phyloP scores from a whole-genome alignment of 1,284 basidiomycete species.

The Papiliotrema terrestris region DNA sequence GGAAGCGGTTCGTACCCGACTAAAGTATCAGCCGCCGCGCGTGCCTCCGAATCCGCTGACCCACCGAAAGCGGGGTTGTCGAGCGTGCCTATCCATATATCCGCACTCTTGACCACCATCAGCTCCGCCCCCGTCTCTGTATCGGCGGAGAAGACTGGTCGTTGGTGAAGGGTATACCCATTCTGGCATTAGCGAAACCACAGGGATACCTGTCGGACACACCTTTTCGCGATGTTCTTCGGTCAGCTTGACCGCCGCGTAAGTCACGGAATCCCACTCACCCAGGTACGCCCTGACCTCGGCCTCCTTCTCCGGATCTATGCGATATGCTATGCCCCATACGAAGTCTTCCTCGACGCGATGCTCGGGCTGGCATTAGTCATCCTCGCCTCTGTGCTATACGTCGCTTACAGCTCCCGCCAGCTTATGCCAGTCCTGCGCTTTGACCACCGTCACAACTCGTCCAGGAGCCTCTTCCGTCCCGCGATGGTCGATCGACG shows the following conservation, averaged over 20 bases:
- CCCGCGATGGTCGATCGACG: slow-evolving; percentile 46
- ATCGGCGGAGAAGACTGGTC: slow-evolving; percentile 25
- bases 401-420: slow-evolving; percentile 23
- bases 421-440: slow-evolving; percentile 36
- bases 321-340: slow-evolving; percentile 43
- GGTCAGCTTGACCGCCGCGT: not conserved
- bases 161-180: slow-evolving; percentile 39
- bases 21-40: slow-evolving; percentile 4
- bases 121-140: slow-evolving; percentile 17
- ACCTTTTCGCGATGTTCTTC: slow-evolving; percentile 40
- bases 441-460: slow-evolving; percentile 45
- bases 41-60: slow-evolving; percentile 1
- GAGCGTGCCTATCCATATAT: slow-evolving; percentile 38
- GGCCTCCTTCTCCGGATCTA: slow-evolving; percentile 34
- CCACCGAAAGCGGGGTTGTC: slow-evolving; percentile 43
- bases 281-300: slow-evolving; percentile 40
- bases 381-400: not conserved
- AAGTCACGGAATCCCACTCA: slow-evolving; percentile 7
- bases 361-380: not conserved
- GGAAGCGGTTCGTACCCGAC: slow-evolving; percentile 36
- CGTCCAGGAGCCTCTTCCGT: slow-evolving; percentile 39
- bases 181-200: slow-evolving; percentile 18
- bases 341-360: slow-evolving; percentile 32
- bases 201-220: not conserved
- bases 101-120: slow-evolving; percentile 23